These are phyloP conservation scores for Stentor coeruleus DNA, from an alignment of 73 alveolate genomes.

Conservation along the genomic window DNA sequence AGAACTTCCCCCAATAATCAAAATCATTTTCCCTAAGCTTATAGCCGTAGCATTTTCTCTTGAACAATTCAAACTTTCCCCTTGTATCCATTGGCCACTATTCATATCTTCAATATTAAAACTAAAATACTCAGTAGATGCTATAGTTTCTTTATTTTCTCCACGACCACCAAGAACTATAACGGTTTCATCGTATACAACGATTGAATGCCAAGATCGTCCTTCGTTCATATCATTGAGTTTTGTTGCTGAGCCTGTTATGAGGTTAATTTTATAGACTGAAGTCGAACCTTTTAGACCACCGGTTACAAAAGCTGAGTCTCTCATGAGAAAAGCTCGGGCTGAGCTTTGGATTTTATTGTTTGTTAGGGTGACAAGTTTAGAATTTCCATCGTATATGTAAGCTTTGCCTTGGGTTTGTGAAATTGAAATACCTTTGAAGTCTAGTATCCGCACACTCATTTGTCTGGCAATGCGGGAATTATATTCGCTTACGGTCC, in stretches of 20 bases:
- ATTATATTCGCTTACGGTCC: neutral
- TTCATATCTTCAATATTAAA: neutral
- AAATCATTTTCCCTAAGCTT: neutral
- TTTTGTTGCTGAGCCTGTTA: constrained; percentile 9
- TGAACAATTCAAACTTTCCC: neutral
- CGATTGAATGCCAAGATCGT: constrained; percentile 5
- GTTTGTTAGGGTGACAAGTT: neutral
- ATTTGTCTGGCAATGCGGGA: neutral
- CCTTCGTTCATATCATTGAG: neutral
- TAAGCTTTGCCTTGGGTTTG: constrained; percentile 10
- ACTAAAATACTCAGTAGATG: neutral
- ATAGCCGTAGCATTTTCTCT: constrained; percentile 26
- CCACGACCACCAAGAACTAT: constrained; percentile 13
- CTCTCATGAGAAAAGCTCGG: neutral
- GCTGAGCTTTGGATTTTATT: neutral
- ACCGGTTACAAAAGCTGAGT: neutral
- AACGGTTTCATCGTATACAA: neutral
- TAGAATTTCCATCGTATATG: neutral
- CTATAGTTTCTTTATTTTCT: constrained; percentile 6
- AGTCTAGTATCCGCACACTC: neutral
- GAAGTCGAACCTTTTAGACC: neutral
- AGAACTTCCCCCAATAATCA: neutral
- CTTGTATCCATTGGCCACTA: neutral
- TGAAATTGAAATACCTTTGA: neutral
- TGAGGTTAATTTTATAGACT: neutral